Percentiles rank a stretch among this genome's conserved stretches.
Conservation (phyloP, 2,329 filamentous ascomycete genomes). For the Neofusicoccum kwambonambiense region DNA sequence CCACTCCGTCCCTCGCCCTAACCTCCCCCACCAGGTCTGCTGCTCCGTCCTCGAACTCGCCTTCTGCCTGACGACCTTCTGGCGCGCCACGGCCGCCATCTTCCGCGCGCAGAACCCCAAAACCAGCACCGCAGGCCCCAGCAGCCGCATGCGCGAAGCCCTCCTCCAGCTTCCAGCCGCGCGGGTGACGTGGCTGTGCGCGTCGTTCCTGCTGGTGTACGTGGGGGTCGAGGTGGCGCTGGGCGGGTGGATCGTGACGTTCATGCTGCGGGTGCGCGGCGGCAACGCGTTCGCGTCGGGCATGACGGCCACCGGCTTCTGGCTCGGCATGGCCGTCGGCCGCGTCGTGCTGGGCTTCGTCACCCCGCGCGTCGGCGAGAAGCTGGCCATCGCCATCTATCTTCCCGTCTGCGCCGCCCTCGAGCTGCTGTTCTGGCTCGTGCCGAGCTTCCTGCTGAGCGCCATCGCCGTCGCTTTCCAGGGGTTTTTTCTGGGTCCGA, state of each 20-base stretch:
- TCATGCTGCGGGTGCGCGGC: slow-evolving; percentile 77
- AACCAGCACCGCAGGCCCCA: slow-evolving; percentile 39
- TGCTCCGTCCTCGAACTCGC: slow-evolving; percentile 57
- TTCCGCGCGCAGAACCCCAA: slow-evolving; percentile 55
- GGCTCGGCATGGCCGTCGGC: slow-evolving; percentile 77
- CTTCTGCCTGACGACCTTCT: slow-evolving; percentile 58
- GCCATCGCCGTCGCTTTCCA: slow-evolving; percentile 69
- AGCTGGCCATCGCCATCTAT: slow-evolving; percentile 59
- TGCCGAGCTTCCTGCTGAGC: slow-evolving; percentile 72
- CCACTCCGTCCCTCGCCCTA: neutral
- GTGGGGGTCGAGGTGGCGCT: slow-evolving; percentile 75
- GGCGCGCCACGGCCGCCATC: slow-evolving; percentile 57
- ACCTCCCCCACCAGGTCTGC: slow-evolving; percentile 43
- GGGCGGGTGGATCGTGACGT: slow-evolving; percentile 79
- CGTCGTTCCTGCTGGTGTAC: slow-evolving; percentile 74
- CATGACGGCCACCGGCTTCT: slow-evolving; percentile 76
- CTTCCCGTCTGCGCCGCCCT: slow-evolving; percentile 62
- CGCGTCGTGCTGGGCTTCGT: slow-evolving; percentile 72
- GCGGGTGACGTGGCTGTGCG: slow-evolving; percentile 69
- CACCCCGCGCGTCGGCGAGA: slow-evolving; percentile 72
- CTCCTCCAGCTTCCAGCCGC: slow-evolving; percentile 47
- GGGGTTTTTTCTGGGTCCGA: slow-evolving; percentile 76
- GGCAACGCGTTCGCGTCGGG: slow-evolving; percentile 70
- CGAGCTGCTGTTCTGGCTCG: slow-evolving; percentile 76
- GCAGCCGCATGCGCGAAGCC: slow-evolving; percentile 53